Evolutionary conservation across 2,329 filamentous ascomycete species (phyloP).

Genomic region (Aspergillus japonicus): DNA sequence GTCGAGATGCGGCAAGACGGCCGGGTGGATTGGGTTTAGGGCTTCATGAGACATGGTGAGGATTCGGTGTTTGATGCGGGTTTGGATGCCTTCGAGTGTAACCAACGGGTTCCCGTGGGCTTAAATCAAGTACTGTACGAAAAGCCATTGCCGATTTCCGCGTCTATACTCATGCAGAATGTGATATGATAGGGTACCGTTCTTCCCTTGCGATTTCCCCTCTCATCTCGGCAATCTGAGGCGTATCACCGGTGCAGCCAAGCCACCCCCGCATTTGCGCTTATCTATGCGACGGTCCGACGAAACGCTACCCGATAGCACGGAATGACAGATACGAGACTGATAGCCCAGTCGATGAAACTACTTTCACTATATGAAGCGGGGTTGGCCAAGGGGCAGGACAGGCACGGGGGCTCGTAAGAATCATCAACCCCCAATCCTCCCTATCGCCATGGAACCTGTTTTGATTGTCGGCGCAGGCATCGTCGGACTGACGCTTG

Average conservation of each 20-base stretch:
- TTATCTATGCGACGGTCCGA: slow-evolving; percentile 29
- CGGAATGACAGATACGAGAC: background rate
- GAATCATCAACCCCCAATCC: too few relatives aligned
- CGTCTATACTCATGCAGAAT: background rate
- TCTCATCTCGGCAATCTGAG: too few relatives aligned
- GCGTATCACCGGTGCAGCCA: background rate
- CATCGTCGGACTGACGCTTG: slow-evolving; percentile 27
- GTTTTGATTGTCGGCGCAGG: slow-evolving; percentile 29
- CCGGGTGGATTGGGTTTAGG: slow-evolving; percentile 51
- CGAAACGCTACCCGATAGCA: background rate
- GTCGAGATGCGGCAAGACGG: slow-evolving; percentile 48
- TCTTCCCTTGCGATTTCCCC: too few relatives aligned
- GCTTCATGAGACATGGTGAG: slow-evolving; percentile 37
- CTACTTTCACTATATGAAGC: too few relatives aligned
- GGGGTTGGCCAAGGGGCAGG: too few relatives aligned
- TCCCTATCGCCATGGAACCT: slow-evolving; percentile 16
- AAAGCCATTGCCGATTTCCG: too few relatives aligned
- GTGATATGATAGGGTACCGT: background rate
- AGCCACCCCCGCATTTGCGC: slow-evolving; percentile 16
- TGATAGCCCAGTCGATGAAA: too few relatives aligned
- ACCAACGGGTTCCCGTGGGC: too few relatives aligned
- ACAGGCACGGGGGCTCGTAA: too few relatives aligned
- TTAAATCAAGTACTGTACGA: too few relatives aligned
- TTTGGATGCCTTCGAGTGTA: too few relatives aligned
- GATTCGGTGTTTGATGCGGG: background rate